phyloP scores from a whole-genome alignment of 768 basidiomycete genomes.

The Boletus edulis region DNA sequence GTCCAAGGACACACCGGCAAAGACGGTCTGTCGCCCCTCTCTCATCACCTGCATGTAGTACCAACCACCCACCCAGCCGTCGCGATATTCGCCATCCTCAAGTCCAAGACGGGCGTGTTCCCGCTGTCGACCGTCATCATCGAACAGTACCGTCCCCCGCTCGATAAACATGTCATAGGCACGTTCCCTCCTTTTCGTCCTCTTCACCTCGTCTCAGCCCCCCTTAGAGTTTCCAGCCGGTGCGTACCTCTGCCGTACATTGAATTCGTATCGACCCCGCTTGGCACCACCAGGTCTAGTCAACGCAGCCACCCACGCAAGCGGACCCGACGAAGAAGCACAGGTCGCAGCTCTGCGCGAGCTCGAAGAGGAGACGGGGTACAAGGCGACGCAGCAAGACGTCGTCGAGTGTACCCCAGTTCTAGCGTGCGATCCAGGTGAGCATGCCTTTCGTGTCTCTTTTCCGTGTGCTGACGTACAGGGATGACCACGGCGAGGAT shows the following conservation, averaged over 20 bases:
- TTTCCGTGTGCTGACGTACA: constrained; percentile 21
- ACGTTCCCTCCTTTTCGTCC: neutral
- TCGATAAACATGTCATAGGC: constrained; percentile 77
- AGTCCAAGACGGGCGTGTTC: constrained; percentile 70
- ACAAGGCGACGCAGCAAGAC: constrained; percentile 50
- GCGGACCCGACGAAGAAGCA: constrained; percentile 53
- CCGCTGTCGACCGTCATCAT: constrained; percentile 79
- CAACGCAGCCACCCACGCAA: constrained; percentile 51
- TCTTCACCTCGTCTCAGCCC: neutral
- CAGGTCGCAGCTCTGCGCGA: constrained; percentile 84
- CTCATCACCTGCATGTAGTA: neutral
- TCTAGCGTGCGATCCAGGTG: constrained; percentile 72
- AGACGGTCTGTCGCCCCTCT: constrained; percentile 54
- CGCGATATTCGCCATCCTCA: constrained; percentile 77
- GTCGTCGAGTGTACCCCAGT: constrained; percentile 63
- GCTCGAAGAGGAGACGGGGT: constrained; percentile 92
- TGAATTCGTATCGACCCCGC: neutral
- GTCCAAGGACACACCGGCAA: constrained; percentile 75
- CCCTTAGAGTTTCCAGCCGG: constrained; percentile 55
- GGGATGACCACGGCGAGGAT: constrained; percentile 96
- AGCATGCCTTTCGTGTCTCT: neutral
- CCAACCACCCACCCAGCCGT: constrained; percentile 54
- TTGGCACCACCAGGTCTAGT: constrained; percentile 57
- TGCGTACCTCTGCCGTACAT: constrained; percentile 31
- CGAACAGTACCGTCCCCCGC: constrained; percentile 90